Conservation (phyloP, 805 yeast genomes). For the Tanozyma kutaoensis region DNA sequence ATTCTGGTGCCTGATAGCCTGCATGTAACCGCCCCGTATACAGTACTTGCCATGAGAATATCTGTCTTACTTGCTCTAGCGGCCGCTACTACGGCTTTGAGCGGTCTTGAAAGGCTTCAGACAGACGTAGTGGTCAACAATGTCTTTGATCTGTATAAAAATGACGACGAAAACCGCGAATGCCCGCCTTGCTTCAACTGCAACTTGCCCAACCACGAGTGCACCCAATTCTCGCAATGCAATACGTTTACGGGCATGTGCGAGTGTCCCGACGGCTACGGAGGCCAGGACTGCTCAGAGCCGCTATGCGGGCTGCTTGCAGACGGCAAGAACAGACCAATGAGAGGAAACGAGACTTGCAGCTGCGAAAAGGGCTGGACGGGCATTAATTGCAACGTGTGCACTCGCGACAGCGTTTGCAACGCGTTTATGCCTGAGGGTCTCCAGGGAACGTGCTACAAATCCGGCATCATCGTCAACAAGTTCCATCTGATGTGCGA, state of each 20-base stretch:
- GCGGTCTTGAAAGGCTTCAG: no score
- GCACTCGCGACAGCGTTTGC: conserved; percentile 63
- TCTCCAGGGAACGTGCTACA: conserved; percentile 77
- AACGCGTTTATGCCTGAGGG: conserved; percentile 82
- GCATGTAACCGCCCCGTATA: no score
- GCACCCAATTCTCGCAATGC: conserved; percentile 85
- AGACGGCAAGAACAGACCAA: conserved; percentile 54
- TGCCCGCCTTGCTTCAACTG: conserved; percentile 96
- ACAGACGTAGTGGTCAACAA: no score
- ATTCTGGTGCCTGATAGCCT: no score
- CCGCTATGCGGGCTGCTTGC: conserved; percentile 79
- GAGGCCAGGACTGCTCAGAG: conserved; percentile 81
- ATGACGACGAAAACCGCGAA: no score
- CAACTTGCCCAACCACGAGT: conserved; percentile 78
- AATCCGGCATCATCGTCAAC: conserved; percentile 71
- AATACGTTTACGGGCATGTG: conserved; percentile 82
- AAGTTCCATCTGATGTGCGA: conserved; percentile 84
- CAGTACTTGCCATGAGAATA: no score
- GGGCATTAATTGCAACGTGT: conserved; percentile 89
- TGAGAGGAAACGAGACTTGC: conserved; percentile 46
- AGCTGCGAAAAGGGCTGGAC: conserved; percentile 79
- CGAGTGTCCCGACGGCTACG: conserved; percentile 86
- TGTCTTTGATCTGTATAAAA: no score
- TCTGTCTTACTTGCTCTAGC: no score
- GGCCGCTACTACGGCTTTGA: no score